Evolutionary conservation across 1,284 basidiomycete genomes (phyloP), one percentile per base, ranked within the genome.

Genomic region (Heterobasidion parviporum): DNA sequence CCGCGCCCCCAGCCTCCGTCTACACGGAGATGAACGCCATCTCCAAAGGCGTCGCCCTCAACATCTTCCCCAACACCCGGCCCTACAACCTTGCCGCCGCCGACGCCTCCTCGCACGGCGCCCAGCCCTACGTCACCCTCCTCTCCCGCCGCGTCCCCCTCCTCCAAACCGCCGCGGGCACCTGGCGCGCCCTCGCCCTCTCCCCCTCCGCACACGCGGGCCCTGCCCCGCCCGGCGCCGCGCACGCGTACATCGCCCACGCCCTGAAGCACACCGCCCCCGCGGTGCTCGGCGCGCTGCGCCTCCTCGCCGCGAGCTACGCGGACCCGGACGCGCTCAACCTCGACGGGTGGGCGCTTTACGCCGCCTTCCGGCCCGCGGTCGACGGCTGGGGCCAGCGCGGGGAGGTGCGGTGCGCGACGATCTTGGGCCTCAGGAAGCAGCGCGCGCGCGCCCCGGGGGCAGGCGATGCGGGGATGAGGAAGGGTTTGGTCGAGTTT

Each of bases 21-120:
- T 98, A 95, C 68, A 96, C 94, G 14, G 92, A 95, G 65, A 84
- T 94, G 75, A 95, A 94, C 61, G 91, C 92, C 1, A 74, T 90
- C 53, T 77, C 86, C 33, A 94, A 93, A 65, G 93, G 92, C 3
- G 77, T 92, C 20, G 84, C 85, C 34, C 74, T 95, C 16, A 92
- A 94, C 4, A 80, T 94, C 46, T 80, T 83, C 64, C 72, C 82
- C 34, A 69, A 80, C 62, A 71, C 72, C 20, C 83, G 77, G 59
- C 2, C 41, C 2, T 44, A 44, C 41, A 14, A 2, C 41, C 41
- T 43, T 4, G 12, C 41, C 12, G 75, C 75, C 56, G 72, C 78
- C 54, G 80, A 85, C 53, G 80, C 82, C 3, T 69, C 68, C 9
- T 72, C 71, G 56, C 79, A 77, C 14, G 87, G 87, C 38, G 80